Evolutionary conservation across 495 filamentous ascomycete species (phyloP).

Genomic region (Parachaetomium inaequale): DNA sequence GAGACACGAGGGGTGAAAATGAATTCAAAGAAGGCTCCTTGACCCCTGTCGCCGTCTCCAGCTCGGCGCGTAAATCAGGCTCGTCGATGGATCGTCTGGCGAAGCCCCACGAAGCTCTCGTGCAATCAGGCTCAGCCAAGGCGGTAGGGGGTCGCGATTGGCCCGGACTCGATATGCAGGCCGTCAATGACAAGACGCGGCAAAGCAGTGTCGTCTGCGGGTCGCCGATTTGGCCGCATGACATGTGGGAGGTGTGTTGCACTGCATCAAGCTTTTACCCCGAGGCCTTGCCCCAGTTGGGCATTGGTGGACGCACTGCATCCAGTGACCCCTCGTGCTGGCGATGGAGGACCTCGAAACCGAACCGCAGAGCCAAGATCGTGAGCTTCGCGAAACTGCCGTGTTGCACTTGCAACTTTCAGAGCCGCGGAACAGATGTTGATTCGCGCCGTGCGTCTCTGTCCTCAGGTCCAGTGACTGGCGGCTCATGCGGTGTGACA

Average conservation of each 20-base stretch:
- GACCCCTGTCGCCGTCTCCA: slow-evolving; percentile 40
- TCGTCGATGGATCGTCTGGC: slow-evolving; percentile 40
- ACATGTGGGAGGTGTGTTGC: slow-evolving; percentile 34
- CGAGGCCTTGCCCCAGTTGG: slow-evolving; percentile 26
- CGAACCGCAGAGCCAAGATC: slow-evolving; percentile 3
- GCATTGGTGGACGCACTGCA: slow-evolving; percentile 30
- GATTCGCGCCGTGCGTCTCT: slow-evolving; percentile 24
- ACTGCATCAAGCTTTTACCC: slow-evolving; percentile 33
- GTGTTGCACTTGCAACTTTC: slow-evolving; percentile 36
- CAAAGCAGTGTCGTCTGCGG: slow-evolving; percentile 20
- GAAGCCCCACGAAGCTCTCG: slow-evolving; percentile 36
- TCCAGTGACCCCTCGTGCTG: slow-evolving; percentile 18
- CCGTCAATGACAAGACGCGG: slow-evolving; percentile 14
- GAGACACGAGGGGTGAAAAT: slow-evolving; percentile 14
- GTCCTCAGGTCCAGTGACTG: slow-evolving; percentile 40
- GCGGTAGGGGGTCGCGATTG: slow-evolving; percentile 39
- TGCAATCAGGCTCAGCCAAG: slow-evolving; percentile 44
- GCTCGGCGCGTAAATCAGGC: slow-evolving; percentile 50
- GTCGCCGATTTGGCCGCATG: slow-evolving; percentile 41
- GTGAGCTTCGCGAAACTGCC: slow-evolving; percentile 19
- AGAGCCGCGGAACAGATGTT: slow-evolving; percentile 18
- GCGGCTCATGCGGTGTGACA: slow-evolving; percentile 40
- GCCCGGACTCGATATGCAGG: slow-evolving; percentile 30
- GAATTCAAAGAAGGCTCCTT: slow-evolving; percentile 25
- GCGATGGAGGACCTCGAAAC: slow-evolving; percentile 1